Percentiles rank a stretch among this genome's conserved stretches.
These are phyloP conservation scores for Hypomontagnella submonticulosa DNA, from an alignment of 495 filamentous ascomycete genomes.

Conservation along the genomic window DNA sequence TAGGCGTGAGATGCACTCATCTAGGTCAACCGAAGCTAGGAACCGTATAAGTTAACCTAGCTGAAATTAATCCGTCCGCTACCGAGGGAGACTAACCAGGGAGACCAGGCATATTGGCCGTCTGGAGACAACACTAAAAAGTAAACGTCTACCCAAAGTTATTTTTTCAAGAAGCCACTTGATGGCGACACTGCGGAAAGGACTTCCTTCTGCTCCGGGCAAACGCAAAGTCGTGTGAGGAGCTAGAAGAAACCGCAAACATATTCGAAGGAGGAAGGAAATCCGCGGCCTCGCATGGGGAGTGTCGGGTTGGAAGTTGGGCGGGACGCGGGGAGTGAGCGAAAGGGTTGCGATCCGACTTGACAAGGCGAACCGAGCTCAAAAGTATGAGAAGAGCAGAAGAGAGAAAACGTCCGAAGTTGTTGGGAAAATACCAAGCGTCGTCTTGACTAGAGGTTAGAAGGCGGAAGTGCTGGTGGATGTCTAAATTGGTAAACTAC, in stretches of 20 bases:
- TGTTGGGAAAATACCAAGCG: too few relatives aligned
- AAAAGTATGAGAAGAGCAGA: neutral
- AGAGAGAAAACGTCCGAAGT: too few relatives aligned
- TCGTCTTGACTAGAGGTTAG: too few relatives aligned
- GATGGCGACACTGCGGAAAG: constrained; percentile 17
- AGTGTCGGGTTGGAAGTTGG: constrained; percentile 13
- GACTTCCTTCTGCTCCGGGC: constrained; percentile 49
- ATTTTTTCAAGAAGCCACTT: constrained; percentile 33
- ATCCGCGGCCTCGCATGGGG: constrained; percentile 48
- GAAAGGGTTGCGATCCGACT: neutral
- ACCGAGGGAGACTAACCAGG: constrained; percentile 69
- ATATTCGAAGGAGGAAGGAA: constrained; percentile 47
- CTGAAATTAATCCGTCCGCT: constrained; percentile 11
- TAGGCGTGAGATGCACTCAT: constrained; percentile 95
- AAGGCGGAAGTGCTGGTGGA: neutral
- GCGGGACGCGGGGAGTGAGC: neutral
- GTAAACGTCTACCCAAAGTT: constrained; percentile 17
- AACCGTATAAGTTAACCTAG: constrained; percentile 17
- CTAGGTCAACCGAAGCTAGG: constrained; percentile 92
- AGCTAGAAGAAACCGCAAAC: constrained; percentile 49
- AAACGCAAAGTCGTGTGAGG: constrained; percentile 45
- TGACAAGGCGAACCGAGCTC: neutral
- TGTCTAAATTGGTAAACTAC: constrained; percentile 39
- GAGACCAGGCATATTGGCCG: constrained; percentile 82
- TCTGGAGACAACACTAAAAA: constrained; percentile 24